Conservation (phyloP, 208 protist genomes). For the Trypanosoma scelopori region DNA sequence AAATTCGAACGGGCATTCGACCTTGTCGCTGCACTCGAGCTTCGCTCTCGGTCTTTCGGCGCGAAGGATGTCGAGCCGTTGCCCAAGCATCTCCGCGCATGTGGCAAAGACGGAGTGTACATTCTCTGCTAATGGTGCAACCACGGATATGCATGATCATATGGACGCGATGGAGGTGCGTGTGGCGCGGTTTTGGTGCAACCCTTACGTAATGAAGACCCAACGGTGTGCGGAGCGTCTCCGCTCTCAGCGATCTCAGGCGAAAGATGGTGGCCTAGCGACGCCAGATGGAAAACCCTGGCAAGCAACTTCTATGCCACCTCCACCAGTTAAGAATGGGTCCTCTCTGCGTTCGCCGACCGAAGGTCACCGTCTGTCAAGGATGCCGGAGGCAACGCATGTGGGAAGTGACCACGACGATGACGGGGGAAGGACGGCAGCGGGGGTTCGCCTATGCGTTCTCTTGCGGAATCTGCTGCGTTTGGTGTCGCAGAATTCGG, state of each 20-base stretch:
- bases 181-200: slow-evolving; percentile 69
- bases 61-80: background rate
- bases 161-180: slow-evolving; percentile 55
- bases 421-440: background rate
- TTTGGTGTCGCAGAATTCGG: background rate
- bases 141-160: background rate
- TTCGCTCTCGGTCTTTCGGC: background rate
- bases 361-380: background rate
- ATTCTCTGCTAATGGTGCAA: background rate
- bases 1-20: background rate
- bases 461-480: slow-evolving; percentile 13
- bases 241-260: no score
- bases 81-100: background rate
- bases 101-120: background rate
- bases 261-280: no score
- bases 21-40: background rate
- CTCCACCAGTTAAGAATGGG: no score
- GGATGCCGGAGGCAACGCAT: background rate
- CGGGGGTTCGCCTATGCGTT: slow-evolving; percentile 9
- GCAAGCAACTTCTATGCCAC: no score
- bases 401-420: background rate
- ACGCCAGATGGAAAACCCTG: background rate
- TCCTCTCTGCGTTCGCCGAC: background rate
- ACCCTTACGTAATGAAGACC: slow-evolving; percentile 70
- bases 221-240: slow-evolving; percentile 28